Conservation (phyloP, 2,329 filamentous ascomycete genomes). For the Scytalidium lignicola region DNA sequence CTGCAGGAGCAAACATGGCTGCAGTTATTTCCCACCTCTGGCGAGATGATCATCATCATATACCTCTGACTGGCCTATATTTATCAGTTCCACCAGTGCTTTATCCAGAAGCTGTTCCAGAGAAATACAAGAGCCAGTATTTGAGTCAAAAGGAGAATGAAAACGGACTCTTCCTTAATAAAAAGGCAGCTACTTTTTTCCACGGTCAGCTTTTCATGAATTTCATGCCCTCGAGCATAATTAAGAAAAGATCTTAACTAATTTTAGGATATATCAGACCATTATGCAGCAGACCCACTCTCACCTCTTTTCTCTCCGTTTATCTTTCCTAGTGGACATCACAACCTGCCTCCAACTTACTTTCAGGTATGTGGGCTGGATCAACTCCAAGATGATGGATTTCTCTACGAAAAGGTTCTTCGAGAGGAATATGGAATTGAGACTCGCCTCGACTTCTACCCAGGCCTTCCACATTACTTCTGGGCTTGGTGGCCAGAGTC, state of each 20-base stretch:
- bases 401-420: too few relatives aligned
- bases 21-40: constrained; percentile 33
- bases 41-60: constrained; percentile 32
- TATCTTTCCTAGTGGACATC: constrained; percentile 25
- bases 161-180: background rate
- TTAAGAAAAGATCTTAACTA: background rate
- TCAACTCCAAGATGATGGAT: too few relatives aligned
- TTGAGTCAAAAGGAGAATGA: background rate
- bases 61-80: constrained; percentile 36
- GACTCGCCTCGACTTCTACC: too few relatives aligned
- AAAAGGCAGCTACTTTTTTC: too few relatives aligned
- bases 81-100: background rate
- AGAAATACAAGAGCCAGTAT: background rate
- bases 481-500: too few relatives aligned
- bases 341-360: too few relatives aligned
- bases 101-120: background rate
- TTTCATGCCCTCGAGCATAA: background rate
- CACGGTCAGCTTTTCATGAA: too few relatives aligned
- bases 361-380: too few relatives aligned
- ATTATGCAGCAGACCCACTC: constrained; percentile 13
- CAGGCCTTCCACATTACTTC: too few relatives aligned
- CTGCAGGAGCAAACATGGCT: constrained; percentile 36
- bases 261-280: constrained; percentile 11
- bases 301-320: constrained; percentile 28
- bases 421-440: too few relatives aligned